A percentile compares a stretch with the other conserved stretches of the same genome.
These are phyloP conservation scores for Chaetomium strumarium DNA, from an alignment of 2,329 filamentous ascomycete genomes.

Conservation along the genomic window DNA sequence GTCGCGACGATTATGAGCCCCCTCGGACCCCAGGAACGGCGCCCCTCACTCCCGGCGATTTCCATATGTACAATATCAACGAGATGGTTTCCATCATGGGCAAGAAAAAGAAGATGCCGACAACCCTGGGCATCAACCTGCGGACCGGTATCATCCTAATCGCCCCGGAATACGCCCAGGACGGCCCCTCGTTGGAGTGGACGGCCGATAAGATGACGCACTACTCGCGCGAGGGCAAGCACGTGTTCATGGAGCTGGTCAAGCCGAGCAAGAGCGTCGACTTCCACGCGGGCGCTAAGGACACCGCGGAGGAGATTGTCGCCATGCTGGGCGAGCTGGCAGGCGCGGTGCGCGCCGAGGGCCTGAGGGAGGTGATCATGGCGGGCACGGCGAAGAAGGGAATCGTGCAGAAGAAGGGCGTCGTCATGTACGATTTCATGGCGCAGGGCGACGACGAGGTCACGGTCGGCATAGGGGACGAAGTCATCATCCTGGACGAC, in stretches of 20 bases:
- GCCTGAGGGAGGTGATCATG: conserved; percentile 76
- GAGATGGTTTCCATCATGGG: conserved; percentile 97
- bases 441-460: conserved; percentile 96
- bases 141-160: conserved; percentile 85
- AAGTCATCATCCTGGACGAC: conserved; percentile 86
- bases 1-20: conserved; percentile 33
- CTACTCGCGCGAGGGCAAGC: conserved; percentile 96
- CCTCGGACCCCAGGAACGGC: conserved; percentile 33
- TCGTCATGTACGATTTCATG: conserved; percentile 91
- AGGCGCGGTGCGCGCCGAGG: conserved; percentile 76
- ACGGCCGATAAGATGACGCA: conserved; percentile 91
- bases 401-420: conserved; percentile 64
- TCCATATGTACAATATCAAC: conserved; percentile 93
- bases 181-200: conserved; percentile 88
- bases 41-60: conserved; percentile 66
- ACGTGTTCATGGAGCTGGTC: conserved; percentile 91
- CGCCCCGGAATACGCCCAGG: conserved; percentile 74
- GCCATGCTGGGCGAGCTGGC: conserved; percentile 81
- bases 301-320: conserved; percentile 92
- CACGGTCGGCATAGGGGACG: conserved; percentile 81
- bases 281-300: conserved; percentile 94
- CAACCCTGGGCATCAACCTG: conserved; percentile 90
- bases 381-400: conserved; percentile 60
- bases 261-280: conserved; percentile 91
- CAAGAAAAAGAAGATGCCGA: conserved; percentile 96